Evolutionary conservation across 768 basidiomycete genomes (phyloP), one percentile per base, ranked within the genome.

Genomic region (Xanthoconium stramineum): DNA sequence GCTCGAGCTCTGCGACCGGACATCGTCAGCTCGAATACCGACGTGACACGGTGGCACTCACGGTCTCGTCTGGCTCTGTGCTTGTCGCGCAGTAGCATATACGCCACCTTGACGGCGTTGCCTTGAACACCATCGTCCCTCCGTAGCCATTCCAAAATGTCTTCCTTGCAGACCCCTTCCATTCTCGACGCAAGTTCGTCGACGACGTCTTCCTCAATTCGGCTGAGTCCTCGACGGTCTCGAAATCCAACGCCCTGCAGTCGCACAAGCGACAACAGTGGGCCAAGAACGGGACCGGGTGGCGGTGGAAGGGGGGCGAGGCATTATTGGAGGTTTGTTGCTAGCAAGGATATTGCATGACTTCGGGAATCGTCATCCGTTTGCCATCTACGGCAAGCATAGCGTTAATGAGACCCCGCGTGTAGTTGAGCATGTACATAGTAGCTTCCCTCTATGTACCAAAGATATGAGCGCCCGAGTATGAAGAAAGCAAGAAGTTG

Each of bases 361-460:
- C 97, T 65, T 97, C 93, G 33, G 88, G 83, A 17, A 98, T 83
- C 0, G 94, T 98, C 63, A 96, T 94, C 42, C 97, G 89, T 70
- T 93, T 94, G 60, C 98, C 82, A 13, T 98, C 95, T 28, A 96
- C 90, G 24, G 85, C 86, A 36, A 99, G 86, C 95, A 99, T 98
- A 35, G 85, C 77, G 28, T 81, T 80, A 65, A 98, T 91, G 48
- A 99, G 83, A 40, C 79, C 79, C 50, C 81, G 95, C 91, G 47
- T 95, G 64, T 88, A 83, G 19, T 78, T 76, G 0, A 97, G 96
- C 61, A 91, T 83, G 62, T 89, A n/a, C n/a, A n/a, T n/a, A 85
- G 74, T 90, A 98, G 47, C 80, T 83, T 20, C 95, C 95, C 77
- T 92, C 91, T 94, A 69, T 2, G 43, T 28, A n/a, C 4, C 52